Conservation (phyloP, 257 asterid species). For the Paulownia fortunei region DNA sequence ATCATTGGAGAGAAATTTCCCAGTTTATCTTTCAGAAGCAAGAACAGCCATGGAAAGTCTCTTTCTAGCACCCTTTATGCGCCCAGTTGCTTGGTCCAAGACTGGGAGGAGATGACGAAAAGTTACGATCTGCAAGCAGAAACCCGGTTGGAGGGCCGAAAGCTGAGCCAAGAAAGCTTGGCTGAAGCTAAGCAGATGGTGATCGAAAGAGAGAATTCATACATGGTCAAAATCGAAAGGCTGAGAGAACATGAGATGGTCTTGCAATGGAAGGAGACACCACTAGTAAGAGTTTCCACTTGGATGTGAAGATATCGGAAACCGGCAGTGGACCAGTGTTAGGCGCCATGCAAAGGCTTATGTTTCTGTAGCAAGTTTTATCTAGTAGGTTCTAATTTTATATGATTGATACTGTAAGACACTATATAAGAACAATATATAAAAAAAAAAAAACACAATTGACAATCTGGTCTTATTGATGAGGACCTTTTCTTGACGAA, state of each 20-base stretch:
- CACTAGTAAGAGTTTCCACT: slow-evolving; percentile 66
- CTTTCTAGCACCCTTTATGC: slow-evolving; percentile 58
- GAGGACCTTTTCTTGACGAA: not conserved
- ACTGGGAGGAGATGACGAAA: slow-evolving; percentile 44
- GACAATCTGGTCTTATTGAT: not conserved
- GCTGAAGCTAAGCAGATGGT: slow-evolving; percentile 64
- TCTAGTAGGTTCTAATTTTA: too few species aligned
- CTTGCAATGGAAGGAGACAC: slow-evolving; percentile 63
- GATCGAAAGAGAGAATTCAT: slow-evolving; percentile 46
- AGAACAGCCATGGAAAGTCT: slow-evolving; percentile 67
- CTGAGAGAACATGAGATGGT: slow-evolving; percentile 54
- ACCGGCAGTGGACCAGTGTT: slow-evolving; percentile 15
- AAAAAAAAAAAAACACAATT: not conserved
- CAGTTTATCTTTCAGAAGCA: slow-evolving; percentile 65
- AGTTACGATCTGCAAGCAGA: not conserved
- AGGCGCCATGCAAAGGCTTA: not conserved
- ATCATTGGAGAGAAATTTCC: slow-evolving; percentile 67
- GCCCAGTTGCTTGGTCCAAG: slow-evolving; percentile 54
- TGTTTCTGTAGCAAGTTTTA: not conserved
- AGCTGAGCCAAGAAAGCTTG: slow-evolving; percentile 54
- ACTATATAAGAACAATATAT: not conserved
- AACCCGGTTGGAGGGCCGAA: slow-evolving; percentile 36
- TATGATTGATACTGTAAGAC: too few species aligned
- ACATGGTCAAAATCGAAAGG: slow-evolving; percentile 43
- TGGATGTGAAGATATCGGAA: slow-evolving; percentile 53